Base-by-base conservation (phyloP, 208 protist species). In the Novymonas esmeraldas region DNA sequence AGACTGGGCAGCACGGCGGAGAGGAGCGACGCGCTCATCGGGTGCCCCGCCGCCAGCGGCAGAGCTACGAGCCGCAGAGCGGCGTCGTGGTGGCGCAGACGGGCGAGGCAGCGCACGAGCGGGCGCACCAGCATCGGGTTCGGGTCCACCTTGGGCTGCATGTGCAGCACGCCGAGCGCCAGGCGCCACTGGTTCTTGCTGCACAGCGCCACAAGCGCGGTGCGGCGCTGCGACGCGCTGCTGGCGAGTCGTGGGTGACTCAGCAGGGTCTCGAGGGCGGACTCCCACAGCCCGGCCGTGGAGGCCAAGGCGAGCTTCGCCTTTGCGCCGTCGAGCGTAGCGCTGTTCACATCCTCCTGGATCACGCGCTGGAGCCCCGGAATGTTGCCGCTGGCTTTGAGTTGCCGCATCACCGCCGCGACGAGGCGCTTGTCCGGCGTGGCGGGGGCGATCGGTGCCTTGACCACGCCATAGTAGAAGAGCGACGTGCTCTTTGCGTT, bases 401-500 rank as follows among this genome's bases (percentile, higher is more conserved):
- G 93, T 6, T 78, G 67, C 18, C 73, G 56, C 49, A 96, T 60
- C 26, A 79, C 85, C 3, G 73, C 64, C 4, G 73, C 42, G 7
- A 90, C 86, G 5, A 94, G 54, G 9, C 59, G 62, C 18, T 39
- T 66, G 16, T 85, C 71, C 6, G 84, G 75, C 14, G 38, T 63
- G 6, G 49, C 14, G 7, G 72, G 34, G 0, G 78, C 70, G 63
- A 73, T 78, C 10, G 63, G 54, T 13, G 42, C 69, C 41, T 96
- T 96, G 18, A 94, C 51, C 16, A 96, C 50, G 20, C 39, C 66
- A 48, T 96, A 92, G 76, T 96, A 96, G 55, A 96, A 94, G 13
- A 90, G 58, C 6, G 86, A 87, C 6, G 76, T 78, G 54, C 79
- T 42, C 85, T 81, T 84, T 26, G 82, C 74, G 20, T 68, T 78